phyloP scores from a whole-genome alignment of 2,329 filamentous ascomycete genomes.

The Trichophyton schoenleinii region DNA sequence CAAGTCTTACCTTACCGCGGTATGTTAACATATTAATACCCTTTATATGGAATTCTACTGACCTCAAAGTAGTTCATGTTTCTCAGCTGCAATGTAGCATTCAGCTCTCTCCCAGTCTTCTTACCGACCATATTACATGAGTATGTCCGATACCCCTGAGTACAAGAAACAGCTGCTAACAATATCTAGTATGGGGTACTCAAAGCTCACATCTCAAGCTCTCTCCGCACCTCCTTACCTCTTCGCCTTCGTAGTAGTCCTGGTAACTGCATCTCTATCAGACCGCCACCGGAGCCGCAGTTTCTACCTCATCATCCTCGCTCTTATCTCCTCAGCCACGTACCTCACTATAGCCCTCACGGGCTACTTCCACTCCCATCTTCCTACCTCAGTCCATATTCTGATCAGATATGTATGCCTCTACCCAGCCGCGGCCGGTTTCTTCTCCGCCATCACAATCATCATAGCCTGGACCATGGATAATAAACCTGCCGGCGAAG shows the following conservation, averaged over 20 bases:
- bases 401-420: conserved; percentile 56
- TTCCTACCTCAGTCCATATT: conserved; percentile 23
- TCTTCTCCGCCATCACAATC: conserved; percentile 72
- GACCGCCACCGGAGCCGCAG: conserved; percentile 54
- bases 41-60: not conserved
- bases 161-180: conserved; percentile 11
- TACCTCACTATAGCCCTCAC: conserved; percentile 49
- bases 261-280: conserved; percentile 59
- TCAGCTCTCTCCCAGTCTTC: conserved; percentile 77
- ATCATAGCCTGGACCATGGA: conserved; percentile 84
- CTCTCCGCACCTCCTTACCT: conserved; percentile 74
- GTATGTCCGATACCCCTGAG: conserved; percentile 17
- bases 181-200: conserved; percentile 52
- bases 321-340: conserved; percentile 54
- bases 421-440: conserved; percentile 66
- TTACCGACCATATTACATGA: conserved; percentile 65
- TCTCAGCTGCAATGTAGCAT: conserved; percentile 78
- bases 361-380: conserved; percentile 30
- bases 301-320: conserved; percentile 55
- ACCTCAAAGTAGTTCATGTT: conserved; percentile 49
- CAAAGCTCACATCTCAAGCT: conserved; percentile 55
- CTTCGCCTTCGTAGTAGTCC: conserved; percentile 57
- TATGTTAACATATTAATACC: conserved; percentile 19
- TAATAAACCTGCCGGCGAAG: conserved; percentile 58
- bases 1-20: conserved; percentile 60